Base-by-base conservation (phyloP, 305 asterid species). In the Rubia occidens region DNA sequence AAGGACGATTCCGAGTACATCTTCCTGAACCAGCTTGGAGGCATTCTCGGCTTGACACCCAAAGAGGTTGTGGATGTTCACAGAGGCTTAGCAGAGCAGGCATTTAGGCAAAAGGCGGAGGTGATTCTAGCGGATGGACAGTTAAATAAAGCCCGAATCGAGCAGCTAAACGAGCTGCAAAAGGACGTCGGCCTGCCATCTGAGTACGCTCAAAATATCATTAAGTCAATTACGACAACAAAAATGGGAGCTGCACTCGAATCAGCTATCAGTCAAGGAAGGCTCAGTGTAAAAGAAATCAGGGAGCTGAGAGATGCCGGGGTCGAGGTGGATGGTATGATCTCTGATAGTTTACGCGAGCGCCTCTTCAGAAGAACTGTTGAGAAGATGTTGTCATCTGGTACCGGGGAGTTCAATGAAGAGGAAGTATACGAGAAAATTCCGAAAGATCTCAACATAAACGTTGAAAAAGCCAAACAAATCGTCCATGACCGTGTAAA, bases 91-190 rank as follows among this genome's bases (percentile, higher is more conserved):
- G 97, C 97, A 17, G 99, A 95, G 78, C 90, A 85, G 84, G 91
- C 95, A 60, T 95, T 91, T 82, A 85, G 87, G 78, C 84, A 85
- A 79, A 87, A 91, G 77, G 99, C 97, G 11, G 99, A 91, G 89
- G 94, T 85, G 68, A 83, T 95, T 74, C 84, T 95, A 76, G 95
- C 99, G 5, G 97, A 91, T 71, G 99, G 97, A 61, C 96, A 95
- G 70, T 76, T 91, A 81, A 89, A 95, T 20, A 85, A 89, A 81
- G 80, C 76, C 70, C 84, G 88, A 78, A 79, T 95, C 5, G 96
- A 91, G 81, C 90, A 87, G 78, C 89, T 95, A 35, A 79, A 83
- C 15, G 87, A 80, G 78, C 73, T 95, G 84, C 96, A 91, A 85
- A 88, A 85, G 79, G 81, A 79, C 13, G 87, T 89, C 1, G 99